Base-by-base conservation (phyloP, 2,329 filamentous ascomycete genomes). In the Diaporthe batatas region DNA sequence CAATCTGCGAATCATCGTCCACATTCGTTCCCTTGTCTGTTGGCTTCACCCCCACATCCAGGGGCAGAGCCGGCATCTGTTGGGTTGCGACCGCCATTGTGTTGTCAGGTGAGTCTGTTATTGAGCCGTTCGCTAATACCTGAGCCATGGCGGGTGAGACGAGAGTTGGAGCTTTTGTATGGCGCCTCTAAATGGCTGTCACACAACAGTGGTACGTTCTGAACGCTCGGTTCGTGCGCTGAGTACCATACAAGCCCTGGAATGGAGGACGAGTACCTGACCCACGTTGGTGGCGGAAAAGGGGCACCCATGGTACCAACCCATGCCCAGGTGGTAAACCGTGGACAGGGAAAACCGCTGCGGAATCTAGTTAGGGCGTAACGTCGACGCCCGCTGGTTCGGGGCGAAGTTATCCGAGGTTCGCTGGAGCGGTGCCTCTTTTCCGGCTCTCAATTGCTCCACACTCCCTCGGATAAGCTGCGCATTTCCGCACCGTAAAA, bases 1-100 rank as follows among this genome's bases (percentile, higher is more conserved):
- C 21, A 42, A 70, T 23, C 32, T 70, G n/a, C 23, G 55, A 59
- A 47, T 62, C 55, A 5, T n/a, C 10, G 12, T 29, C 14, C 44
- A n/a, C 55, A 7, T 36, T 29, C 7, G 32, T 16, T 11, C n/a
- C 44, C 14, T 21, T 36, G 42, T 42, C 44, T n/a, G 68, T n/a
- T 29, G 55, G 55, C 55, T 70, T 57, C 6, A 62, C 23, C 36
- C 44, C 55, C n/a, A 58, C 68, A 25, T 53, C 25, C 32, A 42
- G 47, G 16, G 44, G 44, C 47, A 70, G 14, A 34, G 55, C 55
- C 10, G 68, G 44, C 55, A 62, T 58, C 12, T 70, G 42, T 23
- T 70, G 68, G 29, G 68, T 70, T 42, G 44, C 54, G 68, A 70
- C 68, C 14, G 68, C 55, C 68, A 70, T 70, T 53, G 11, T 53